Conservation (phyloP, 148 eudicot genomes). For the Hydrangea macrophylla region DNA sequence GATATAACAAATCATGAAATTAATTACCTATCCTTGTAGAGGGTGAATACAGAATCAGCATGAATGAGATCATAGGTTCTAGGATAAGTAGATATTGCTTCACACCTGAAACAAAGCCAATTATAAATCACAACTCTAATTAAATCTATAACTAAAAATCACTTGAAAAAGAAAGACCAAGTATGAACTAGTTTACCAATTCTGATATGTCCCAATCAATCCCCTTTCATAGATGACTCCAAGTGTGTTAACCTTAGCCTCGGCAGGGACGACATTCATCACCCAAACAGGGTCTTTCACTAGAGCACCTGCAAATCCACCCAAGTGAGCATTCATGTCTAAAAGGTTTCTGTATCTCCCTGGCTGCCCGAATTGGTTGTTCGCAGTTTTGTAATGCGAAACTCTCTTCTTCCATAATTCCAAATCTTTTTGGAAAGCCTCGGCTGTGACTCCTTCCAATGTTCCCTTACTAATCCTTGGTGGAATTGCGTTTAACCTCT, state of each 20-base stretch:
- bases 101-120: slow-evolving; percentile 50
- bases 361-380: slow-evolving; percentile 52
- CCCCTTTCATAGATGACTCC: slow-evolving; percentile 78
- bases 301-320: slow-evolving; percentile 85
- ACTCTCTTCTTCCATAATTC: slow-evolving; percentile 63
- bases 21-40: slow-evolving; percentile 56
- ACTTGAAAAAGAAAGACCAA: not conserved
- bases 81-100: slow-evolving; percentile 93
- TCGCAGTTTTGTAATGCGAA: slow-evolving; percentile 63
- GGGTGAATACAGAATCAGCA: slow-evolving; percentile 62
- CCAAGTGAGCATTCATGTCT: slow-evolving; percentile 79
- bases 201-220: slow-evolving; percentile 80
- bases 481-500: slow-evolving; percentile 47
- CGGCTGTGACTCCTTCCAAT: slow-evolving; percentile 42
- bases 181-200: slow-evolving; percentile 38
- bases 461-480: slow-evolving; percentile 61
- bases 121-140: not conserved
- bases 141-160: not conserved
- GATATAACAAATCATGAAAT: too few species aligned
- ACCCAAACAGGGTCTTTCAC: slow-evolving; percentile 71
- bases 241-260: slow-evolving; percentile 71
- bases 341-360: slow-evolving; percentile 77
- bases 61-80: slow-evolving; percentile 81
- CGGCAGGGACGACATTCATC: slow-evolving; percentile 79
- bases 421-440: slow-evolving; percentile 41